Conservation (phyloP, 2,329 filamentous ascomycete species). For the Huntiella abstrusa region DNA sequence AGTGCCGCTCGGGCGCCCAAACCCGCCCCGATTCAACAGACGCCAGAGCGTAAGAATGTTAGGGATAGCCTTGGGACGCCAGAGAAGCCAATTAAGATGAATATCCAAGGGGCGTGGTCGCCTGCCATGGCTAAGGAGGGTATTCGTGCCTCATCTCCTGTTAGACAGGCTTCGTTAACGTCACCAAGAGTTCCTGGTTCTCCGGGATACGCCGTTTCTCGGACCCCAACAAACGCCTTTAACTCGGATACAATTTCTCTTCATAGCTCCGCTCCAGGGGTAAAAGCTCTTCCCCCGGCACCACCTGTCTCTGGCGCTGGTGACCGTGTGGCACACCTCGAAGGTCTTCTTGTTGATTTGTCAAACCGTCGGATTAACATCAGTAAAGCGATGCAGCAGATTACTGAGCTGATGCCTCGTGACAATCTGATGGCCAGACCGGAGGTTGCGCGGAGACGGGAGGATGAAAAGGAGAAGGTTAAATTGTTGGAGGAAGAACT, state of each 20-base stretch:
- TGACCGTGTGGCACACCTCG: constrained; percentile 47
- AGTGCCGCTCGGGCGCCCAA: background rate
- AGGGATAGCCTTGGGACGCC: background rate
- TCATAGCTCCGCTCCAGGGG: constrained; percentile 10
- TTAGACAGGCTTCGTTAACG: background rate
- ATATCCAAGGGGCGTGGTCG: constrained; percentile 4
- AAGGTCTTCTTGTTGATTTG: constrained; percentile 46
- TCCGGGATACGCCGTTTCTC: background rate
- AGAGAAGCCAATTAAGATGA: constrained; percentile 7
- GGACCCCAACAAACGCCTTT: constrained; percentile 7
- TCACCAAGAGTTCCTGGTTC: background rate
- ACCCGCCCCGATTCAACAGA: background rate
- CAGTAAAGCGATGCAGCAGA: constrained; percentile 51
- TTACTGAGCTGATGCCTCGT: constrained; percentile 59
- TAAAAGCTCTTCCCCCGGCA: constrained; percentile 42
- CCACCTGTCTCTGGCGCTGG: constrained; percentile 40
- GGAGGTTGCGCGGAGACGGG: constrained; percentile 38
- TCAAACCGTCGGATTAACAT: constrained; percentile 52
- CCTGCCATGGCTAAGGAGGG: constrained; percentile 4
- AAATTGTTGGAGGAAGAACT: constrained; percentile 46
- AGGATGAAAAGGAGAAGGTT: constrained; percentile 44
- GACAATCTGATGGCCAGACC: constrained; percentile 49
- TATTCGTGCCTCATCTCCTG: background rate
- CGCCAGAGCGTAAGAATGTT: background rate
- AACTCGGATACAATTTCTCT: constrained; percentile 11